Percentiles rank a stretch among this genome's conserved stretches.
Evolutionary conservation across 2,329 filamentous ascomycete genomes (phyloP).

Genomic region (Myriangium duriaei): DNA sequence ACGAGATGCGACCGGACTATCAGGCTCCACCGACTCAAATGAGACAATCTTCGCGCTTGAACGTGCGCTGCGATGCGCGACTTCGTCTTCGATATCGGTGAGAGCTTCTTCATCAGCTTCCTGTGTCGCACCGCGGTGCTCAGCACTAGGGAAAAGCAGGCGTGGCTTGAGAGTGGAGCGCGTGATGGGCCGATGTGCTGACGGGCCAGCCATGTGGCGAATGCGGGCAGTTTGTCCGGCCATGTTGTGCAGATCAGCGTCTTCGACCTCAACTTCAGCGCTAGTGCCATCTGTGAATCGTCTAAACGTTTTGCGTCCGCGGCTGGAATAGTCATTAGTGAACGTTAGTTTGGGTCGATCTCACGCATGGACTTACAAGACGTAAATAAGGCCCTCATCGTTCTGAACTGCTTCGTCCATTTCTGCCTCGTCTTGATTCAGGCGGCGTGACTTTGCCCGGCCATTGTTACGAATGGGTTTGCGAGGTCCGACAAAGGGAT

Average conservation of each 20-base stretch:
- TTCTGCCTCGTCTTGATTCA: constrained; percentile 33
- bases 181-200: constrained; percentile 41
- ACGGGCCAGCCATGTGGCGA: constrained; percentile 26
- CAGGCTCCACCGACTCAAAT: constrained; percentile 39
- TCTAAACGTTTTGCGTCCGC: constrained; percentile 67
- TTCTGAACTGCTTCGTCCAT: constrained; percentile 52
- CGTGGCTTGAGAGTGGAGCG: constrained; percentile 60
- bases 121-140: constrained; percentile 32
- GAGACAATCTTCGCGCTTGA: constrained; percentile 16
- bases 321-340: constrained; percentile 39
- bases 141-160: constrained; percentile 52
- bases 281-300: constrained; percentile 42
- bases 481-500: constrained; percentile 53
- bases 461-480: constrained; percentile 17
- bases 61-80: constrained; percentile 13
- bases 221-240: constrained; percentile 19
- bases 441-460: constrained; percentile 44
- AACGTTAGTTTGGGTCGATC: constrained; percentile 1
- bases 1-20: constrained; percentile 52
- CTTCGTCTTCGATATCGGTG: constrained; percentile 35
- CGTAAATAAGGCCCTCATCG: constrained; percentile 61
- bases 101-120: constrained; percentile 48
- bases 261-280: constrained; percentile 23
- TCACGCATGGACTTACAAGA: constrained; percentile 51
- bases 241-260: constrained; percentile 24